These are phyloP conservation scores for Pleurotus tuber-regium DNA, from an alignment of 768 basidiomycete species.

Conservation along the genomic window DNA sequence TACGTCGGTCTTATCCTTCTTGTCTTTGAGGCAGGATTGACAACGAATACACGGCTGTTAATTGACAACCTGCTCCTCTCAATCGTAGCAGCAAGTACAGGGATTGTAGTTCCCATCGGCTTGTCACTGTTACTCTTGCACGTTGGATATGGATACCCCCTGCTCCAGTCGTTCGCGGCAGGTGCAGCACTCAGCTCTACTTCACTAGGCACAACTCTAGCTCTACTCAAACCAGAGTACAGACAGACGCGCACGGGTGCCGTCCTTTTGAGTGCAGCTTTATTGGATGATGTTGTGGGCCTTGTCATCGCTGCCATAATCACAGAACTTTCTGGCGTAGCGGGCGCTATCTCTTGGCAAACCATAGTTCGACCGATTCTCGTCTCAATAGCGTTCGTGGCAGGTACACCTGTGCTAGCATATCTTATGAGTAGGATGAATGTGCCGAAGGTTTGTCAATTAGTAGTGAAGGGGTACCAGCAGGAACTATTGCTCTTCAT, in stretches of 20 bases:
- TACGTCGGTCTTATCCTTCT: conserved; percentile 47
- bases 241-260: conserved; percentile 50
- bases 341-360: conserved; percentile 22
- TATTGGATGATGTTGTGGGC: conserved; percentile 64
- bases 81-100: conserved; percentile 45
- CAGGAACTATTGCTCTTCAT: conserved; percentile 29
- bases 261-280: conserved; percentile 57
- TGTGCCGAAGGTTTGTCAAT: background rate
- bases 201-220: conserved; percentile 66
- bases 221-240: conserved; percentile 49
- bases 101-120: conserved; percentile 49
- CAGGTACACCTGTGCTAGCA: conserved; percentile 34
- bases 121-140: conserved; percentile 44
- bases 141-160: conserved; percentile 36
- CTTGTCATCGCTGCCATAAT: conserved; percentile 59
- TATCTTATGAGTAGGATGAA: conserved; percentile 12
- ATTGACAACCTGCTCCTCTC: conserved; percentile 47
- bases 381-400: conserved; percentile 50
- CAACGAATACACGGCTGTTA: conserved; percentile 44
- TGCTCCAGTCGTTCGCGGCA: conserved; percentile 53
- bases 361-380: conserved; percentile 53
- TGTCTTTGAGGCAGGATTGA: conserved; percentile 60
- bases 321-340: conserved; percentile 31
- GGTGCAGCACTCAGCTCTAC: conserved; percentile 64
- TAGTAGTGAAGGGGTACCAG: conserved; percentile 7